Base-by-base conservation (phyloP, 371 early-diverging fungal species). In the Dinochytrium kinnereticum region DNA sequence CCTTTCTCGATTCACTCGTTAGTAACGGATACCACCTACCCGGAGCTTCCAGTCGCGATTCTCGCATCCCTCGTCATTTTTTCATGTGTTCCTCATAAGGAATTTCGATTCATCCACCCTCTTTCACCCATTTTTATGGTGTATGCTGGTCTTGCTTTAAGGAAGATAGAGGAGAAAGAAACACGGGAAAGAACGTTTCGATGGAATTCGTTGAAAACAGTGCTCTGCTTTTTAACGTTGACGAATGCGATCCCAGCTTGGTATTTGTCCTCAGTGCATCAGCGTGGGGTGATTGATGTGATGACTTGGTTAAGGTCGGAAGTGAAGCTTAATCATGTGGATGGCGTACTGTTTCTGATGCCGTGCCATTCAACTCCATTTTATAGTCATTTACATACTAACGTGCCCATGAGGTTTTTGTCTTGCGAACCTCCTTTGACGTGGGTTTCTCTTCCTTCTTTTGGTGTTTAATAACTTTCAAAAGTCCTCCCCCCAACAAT, bases 351-450 rank as follows among this genome's bases (percentile, higher is more conserved):
- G 0, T 92, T 95, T 69, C 72, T 96, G 40, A 97, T 95, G 95
- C 97, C 98, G 0, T 98, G 98, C 70, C 97, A 98, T 79, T 96
- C 96, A 1, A 96, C 97, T 0, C 98, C 97, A 2, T 95, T 88
- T 85, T 90, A 93, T 59, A 90, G 92, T 34, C 81, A 91, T 66
- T 31, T 96, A 0, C 96, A 96, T 71, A 69, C 71, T 3, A 72
- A 86, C 33, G 49, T 91, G 15, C 77, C 86, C 2, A 90, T 94
- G 90, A 90, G 93, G 88, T 94, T 94, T 67, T 78, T 98, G 50
- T 92, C 94, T 2, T 98, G 97, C 78, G 94, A 95, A 37, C 98
- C 98, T 5, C 96, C 96, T 0, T 71, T 96, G 5, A 80, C 78
- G 72, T 53, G 71, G 1, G 64, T 34, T 24, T 44, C 36, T 51